Percentiles rank a stretch among this genome's conserved stretches.
Conservation (phyloP, 495 filamentous ascomycete species). For the Penicillium salamii region DNA sequence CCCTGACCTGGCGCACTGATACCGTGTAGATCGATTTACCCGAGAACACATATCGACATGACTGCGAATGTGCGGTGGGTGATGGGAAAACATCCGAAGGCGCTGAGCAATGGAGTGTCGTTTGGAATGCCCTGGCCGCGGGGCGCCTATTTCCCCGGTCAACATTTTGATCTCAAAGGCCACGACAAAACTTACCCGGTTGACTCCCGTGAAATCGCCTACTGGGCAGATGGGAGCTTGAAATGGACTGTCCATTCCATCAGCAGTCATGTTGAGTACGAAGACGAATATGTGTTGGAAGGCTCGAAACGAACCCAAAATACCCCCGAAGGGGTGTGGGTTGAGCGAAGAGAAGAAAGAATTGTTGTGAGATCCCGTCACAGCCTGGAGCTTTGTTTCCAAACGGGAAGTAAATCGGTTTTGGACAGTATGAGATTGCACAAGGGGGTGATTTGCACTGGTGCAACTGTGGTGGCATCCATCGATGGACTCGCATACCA, state of each 20-base stretch:
- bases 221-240: slow-evolving; percentile 19
- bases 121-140: slow-evolving; percentile 22
- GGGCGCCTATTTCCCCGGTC: slow-evolving; percentile 11
- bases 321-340: neutral
- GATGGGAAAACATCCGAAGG: slow-evolving; percentile 8
- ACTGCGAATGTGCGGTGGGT: slow-evolving; percentile 18
- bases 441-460: slow-evolving; percentile 7
- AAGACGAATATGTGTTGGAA: slow-evolving; percentile 9
- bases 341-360: neutral
- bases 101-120: slow-evolving; percentile 12
- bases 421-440: slow-evolving; percentile 9
- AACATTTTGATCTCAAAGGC: slow-evolving; percentile 16
- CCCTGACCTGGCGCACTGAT: no score
- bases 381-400: slow-evolving; percentile 11
- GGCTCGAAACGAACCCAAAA: neutral
- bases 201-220: slow-evolving; percentile 21
- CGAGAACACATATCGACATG: neutral
- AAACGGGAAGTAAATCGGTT: slow-evolving; percentile 3
- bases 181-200: slow-evolving; percentile 9
- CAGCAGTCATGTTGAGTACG: slow-evolving; percentile 10
- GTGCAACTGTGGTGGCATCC: slow-evolving; percentile 11
- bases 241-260: slow-evolving; percentile 19
- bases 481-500: slow-evolving; percentile 8
- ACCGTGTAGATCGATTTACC: no score
- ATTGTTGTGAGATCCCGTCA: slow-evolving; percentile 1